Evolutionary conservation across 441 rosid species (phyloP).

Genomic region (California macrophylla): DNA sequence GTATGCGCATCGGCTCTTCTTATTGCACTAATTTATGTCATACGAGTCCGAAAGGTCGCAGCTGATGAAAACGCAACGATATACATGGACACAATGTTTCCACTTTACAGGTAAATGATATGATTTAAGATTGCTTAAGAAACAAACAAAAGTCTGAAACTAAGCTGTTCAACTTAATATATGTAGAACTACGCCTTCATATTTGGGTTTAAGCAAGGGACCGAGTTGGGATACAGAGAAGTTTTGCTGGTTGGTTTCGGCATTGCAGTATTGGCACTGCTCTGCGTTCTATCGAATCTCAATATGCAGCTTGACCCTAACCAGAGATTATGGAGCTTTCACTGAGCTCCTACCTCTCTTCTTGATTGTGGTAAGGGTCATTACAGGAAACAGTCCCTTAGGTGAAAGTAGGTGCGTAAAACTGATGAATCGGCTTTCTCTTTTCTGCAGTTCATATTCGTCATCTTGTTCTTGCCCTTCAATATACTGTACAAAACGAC

Average conservation of each 20-base stretch:
- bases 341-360: constrained; percentile 57
- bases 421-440: neutral
- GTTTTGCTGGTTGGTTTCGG: constrained; percentile 49
- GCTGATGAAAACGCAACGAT: constrained; percentile 17
- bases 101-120: constrained; percentile 48
- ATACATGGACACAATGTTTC: constrained; percentile 69
- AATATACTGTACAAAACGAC: neutral
- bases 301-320: constrained; percentile 74
- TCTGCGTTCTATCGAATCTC: constrained; percentile 49
- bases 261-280: constrained; percentile 40
- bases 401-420: neutral
- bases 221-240: constrained; percentile 62
- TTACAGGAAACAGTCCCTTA: too few species aligned
- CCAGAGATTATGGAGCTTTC: constrained; percentile 23
- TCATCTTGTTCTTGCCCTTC: neutral
- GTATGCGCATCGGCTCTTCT: constrained; percentile 60
- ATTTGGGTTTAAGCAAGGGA: constrained; percentile 71
- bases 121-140: neutral
- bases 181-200: constrained; percentile 58
- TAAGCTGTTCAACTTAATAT: neutral
- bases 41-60: constrained; percentile 40
- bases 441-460: neutral
- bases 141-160: neutral
- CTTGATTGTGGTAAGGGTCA: constrained; percentile 25
- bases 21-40: constrained; percentile 35